Conservation (phyloP, 2,329 filamentous ascomycete genomes). For the Xenosphaeropsis pyriputrescens region DNA sequence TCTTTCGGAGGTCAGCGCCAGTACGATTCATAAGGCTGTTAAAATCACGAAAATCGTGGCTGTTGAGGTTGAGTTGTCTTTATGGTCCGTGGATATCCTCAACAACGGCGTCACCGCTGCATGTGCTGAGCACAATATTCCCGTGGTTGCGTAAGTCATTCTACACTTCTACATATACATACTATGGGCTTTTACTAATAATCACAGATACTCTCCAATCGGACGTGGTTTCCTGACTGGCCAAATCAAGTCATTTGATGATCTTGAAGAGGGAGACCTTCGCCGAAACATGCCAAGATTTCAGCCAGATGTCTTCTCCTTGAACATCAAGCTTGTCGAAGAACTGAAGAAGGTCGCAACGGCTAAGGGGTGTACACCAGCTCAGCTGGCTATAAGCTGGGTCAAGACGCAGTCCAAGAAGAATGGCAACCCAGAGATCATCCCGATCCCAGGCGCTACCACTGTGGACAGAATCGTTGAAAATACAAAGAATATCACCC, state of each 20-base stretch:
- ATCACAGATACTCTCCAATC: slow-evolving; percentile 46
- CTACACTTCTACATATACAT: not conserved
- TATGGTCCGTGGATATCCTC: slow-evolving; percentile 22
- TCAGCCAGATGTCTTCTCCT: slow-evolving; percentile 43
- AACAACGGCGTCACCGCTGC: slow-evolving; percentile 25
- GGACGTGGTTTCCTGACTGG: slow-evolving; percentile 45
- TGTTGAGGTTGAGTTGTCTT: slow-evolving; percentile 30
- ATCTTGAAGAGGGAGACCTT: slow-evolving; percentile 36
- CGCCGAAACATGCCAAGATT: slow-evolving; percentile 50
- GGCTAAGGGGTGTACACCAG: slow-evolving; percentile 42
- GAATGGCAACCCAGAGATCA: slow-evolving; percentile 13
- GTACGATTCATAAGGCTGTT: slow-evolving; percentile 23
- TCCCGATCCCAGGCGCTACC: slow-evolving; percentile 18
- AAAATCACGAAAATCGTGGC: slow-evolving; percentile 24
- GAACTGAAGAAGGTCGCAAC: slow-evolving; percentile 41
- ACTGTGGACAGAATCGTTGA: slow-evolving; percentile 14
- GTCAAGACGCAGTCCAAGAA: slow-evolving; percentile 28
- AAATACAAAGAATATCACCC: slow-evolving; percentile 13
- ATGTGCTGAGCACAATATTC: slow-evolving; percentile 49
- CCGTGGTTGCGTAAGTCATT: slow-evolving; percentile 39
- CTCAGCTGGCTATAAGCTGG: slow-evolving; percentile 56
- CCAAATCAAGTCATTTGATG: slow-evolving; percentile 30
- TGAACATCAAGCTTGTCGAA: slow-evolving; percentile 47
- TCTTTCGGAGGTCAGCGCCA: slow-evolving; percentile 26
- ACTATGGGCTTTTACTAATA: slow-evolving; percentile 3